phyloP scores from a whole-genome alignment of 2,329 filamentous ascomycete species.

The Arthrocladium fulminans region DNA sequence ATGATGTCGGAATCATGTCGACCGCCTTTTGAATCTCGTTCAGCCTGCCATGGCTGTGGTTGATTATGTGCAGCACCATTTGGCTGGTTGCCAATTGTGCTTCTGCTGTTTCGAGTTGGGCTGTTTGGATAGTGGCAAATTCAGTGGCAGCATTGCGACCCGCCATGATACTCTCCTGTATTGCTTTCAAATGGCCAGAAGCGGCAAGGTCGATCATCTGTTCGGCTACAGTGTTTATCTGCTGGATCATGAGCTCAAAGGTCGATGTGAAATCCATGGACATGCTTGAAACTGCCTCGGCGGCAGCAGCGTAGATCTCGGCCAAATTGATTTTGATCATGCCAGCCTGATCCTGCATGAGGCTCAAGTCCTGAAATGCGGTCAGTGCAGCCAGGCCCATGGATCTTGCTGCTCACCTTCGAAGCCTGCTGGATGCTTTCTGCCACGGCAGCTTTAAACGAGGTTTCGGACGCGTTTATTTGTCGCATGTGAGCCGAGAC shows the following conservation, averaged over 20 bases:
- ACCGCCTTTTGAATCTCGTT: neutral
- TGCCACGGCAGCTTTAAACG: constrained; percentile 30
- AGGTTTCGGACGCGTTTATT: constrained; percentile 49
- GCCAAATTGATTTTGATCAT: neutral
- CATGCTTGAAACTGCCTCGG: constrained; percentile 4
- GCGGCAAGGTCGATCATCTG: neutral
- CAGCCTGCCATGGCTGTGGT: constrained; percentile 2
- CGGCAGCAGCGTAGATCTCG: constrained; percentile 6
- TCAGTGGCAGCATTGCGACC: constrained; percentile 1
- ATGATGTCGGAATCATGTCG: constrained; percentile 6
- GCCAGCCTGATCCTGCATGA: constrained; percentile 4
- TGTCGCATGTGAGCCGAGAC: constrained; percentile 39
- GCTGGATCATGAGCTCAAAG: neutral
- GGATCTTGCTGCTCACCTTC: neutral
- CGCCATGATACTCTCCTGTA: neutral
- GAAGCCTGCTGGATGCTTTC: neutral
- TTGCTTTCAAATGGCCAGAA: neutral
- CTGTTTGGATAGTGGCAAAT: constrained; percentile 1
- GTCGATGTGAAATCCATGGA: neutral
- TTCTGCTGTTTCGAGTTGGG: neutral
- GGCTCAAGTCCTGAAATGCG: neutral
- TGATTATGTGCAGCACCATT: neutral
- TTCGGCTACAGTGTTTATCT: neutral
- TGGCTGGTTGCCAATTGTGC: neutral
- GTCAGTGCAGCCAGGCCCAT: neutral